phyloP scores from a whole-genome alignment of 1,139 yeast genomes.

The Hemisphaericaspora xylofermentans region DNA sequence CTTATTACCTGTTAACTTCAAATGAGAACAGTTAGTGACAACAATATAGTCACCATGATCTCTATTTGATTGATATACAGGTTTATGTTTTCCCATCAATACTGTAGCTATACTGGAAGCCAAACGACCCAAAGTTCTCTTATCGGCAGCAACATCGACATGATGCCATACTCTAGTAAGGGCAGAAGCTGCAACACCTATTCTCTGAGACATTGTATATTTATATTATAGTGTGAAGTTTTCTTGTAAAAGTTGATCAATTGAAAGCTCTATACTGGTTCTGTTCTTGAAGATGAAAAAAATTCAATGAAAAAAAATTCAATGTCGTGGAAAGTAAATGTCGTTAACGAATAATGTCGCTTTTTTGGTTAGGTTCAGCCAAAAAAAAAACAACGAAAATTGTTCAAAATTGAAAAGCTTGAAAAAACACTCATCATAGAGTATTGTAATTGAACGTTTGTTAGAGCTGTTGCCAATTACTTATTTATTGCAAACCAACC shows the following conservation, averaged over 20 bases:
- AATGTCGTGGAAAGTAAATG: background rate
- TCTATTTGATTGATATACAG: constrained; percentile 67
- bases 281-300: background rate
- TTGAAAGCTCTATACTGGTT: background rate
- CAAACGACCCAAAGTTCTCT: constrained; percentile 85
- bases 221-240: background rate
- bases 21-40: constrained; percentile 83
- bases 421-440: too few relatives aligned
- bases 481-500: background rate
- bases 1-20: constrained; percentile 83
- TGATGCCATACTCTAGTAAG: constrained; percentile 94
- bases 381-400: background rate
- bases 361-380: background rate
- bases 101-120: constrained; percentile 87
- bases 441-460: too few relatives aligned
- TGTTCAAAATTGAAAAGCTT: background rate
- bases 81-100: constrained; percentile 95
- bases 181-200: constrained; percentile 66
- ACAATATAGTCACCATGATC: constrained; percentile 98
- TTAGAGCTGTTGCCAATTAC: background rate
- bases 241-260: background rate
- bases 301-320: background rate
- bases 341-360: background rate
- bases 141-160: constrained; percentile 82
- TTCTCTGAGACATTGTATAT: constrained; percentile 51